Conservation (phyloP, 441 rosid species). For the Theobroma grandiflorum region DNA sequence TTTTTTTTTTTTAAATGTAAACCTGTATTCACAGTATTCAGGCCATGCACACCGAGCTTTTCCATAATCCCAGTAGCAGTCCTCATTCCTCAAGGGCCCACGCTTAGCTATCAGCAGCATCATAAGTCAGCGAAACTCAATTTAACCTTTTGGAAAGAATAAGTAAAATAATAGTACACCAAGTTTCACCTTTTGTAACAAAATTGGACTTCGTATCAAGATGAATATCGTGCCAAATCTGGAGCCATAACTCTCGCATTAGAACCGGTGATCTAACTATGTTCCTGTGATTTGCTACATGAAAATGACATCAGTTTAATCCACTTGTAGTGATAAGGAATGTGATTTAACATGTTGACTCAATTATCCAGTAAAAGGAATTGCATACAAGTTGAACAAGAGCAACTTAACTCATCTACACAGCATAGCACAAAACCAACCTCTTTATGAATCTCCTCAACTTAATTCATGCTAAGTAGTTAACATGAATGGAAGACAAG, state of each 20-base stretch:
- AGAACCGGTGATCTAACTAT: constrained; percentile 88
- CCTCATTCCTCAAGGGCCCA: constrained; percentile 91
- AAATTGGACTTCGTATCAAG: constrained; percentile 67
- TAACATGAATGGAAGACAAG: constrained; percentile 4
- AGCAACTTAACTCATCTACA: not conserved
- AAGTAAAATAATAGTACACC: constrained; percentile 43
- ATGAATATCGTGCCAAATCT: constrained; percentile 95
- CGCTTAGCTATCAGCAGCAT: constrained; percentile 58
- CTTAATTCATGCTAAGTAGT: not conserved
- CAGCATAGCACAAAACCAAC: not conserved
- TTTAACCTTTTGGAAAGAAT: constrained; percentile 15
- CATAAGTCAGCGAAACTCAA: constrained; percentile 25
- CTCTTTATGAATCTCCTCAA: not conserved
- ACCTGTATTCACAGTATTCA: constrained; percentile 96
- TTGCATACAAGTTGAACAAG: not conserved
- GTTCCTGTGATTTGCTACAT: constrained; percentile 96
- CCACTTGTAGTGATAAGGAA: constrained; percentile 1
- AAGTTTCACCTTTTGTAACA: constrained; percentile 84
- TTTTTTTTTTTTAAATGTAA: not conserved
- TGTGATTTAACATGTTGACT: not conserved
- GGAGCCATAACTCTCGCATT: constrained; percentile 99
- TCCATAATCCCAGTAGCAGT: constrained; percentile 99
- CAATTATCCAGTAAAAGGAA: constrained; percentile 19
- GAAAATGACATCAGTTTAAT: constrained; percentile 37
- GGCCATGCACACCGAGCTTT: constrained; percentile 98